Percentiles rank a stretch among this genome's conserved stretches.
phyloP scores from a whole-genome alignment of 805 yeast species.

The Sugiyamaella chiloensis region DNA sequence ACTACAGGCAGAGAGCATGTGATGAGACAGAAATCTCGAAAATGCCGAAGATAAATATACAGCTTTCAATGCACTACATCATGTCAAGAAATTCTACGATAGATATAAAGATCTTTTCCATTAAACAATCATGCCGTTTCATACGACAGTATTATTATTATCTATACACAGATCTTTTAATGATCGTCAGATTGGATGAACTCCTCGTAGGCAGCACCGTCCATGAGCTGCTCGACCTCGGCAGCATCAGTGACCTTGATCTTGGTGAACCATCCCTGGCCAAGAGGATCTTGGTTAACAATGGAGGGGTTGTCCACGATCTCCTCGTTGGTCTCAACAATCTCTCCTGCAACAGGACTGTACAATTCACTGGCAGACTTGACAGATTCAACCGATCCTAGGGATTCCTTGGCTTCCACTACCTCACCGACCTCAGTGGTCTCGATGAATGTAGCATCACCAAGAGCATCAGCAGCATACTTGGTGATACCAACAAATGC shows the following conservation, averaged over 20 bases:
- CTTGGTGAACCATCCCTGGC: constrained; percentile 90
- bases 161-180: neutral
- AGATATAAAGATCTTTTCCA: neutral
- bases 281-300: constrained; percentile 86
- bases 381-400: constrained; percentile 93
- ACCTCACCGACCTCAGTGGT: constrained; percentile 69
- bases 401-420: constrained; percentile 68
- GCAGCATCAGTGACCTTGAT: constrained; percentile 50
- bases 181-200: constrained; percentile 25
- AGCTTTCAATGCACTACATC: too few relatives aligned
- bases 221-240: constrained; percentile 31
- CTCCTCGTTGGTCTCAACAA: constrained; percentile 64
- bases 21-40: too few relatives aligned
- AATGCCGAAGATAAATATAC: too few relatives aligned
- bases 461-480: constrained; percentile 94
- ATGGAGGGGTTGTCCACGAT: constrained; percentile 71
- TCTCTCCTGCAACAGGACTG: constrained; percentile 77
- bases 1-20: too few relatives aligned
- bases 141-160: too few relatives aligned
- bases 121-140: neutral
- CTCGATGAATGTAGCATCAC: constrained; percentile 94
- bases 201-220: constrained; percentile 33
- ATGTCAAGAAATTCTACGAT: too few relatives aligned
- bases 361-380: constrained; percentile 92
- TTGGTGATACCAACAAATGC: constrained; percentile 86